A percentile compares a stretch with the other conserved stretches of the same genome.
Evolutionary conservation across 2,329 filamentous ascomycete species (phyloP).

Genomic region (Lizonia empirigonia): DNA sequence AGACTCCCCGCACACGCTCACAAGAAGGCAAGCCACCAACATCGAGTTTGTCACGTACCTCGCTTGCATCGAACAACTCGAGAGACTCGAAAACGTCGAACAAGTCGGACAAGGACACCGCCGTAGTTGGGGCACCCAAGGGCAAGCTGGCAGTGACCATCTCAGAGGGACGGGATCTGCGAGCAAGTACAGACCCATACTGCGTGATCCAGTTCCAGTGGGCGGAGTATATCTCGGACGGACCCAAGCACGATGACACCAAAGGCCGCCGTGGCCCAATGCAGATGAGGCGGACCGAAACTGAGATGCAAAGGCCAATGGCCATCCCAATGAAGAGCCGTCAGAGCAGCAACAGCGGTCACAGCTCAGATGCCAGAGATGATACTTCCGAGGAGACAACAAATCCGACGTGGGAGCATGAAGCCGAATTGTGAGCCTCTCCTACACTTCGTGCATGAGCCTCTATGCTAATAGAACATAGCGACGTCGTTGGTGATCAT

Average conservation of each 20-base stretch:
- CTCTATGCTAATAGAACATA: conserved; percentile 49
- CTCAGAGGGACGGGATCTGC: conserved; percentile 79
- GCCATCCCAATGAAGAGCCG: conserved; percentile 96
- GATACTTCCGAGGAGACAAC: conserved; percentile 70
- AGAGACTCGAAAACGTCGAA: conserved; percentile 24
- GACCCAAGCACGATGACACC: conserved; percentile 67
- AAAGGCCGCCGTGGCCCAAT: conserved; percentile 52
- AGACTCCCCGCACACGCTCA: conserved; percentile 86
- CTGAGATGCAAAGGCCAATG: conserved; percentile 83
- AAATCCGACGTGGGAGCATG: conserved; percentile 93
- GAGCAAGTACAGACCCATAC: conserved; percentile 86
- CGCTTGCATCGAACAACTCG: conserved; percentile 51
- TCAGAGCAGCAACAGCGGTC: conserved; percentile 94
- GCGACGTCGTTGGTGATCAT: conserved; percentile 91
- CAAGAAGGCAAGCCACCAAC: conserved; percentile 58
- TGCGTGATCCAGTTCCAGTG: conserved; percentile 96
- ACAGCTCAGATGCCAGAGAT: conserved; percentile 61
- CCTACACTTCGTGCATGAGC: neutral
- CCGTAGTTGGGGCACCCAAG: conserved; percentile 73
- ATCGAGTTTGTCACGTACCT: conserved; percentile 59
- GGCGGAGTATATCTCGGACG: conserved; percentile 92
- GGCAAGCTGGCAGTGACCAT: conserved; percentile 92
- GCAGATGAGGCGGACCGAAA: conserved; percentile 69
- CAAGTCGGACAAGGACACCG: conserved; percentile 52
- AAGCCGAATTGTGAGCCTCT: conserved; percentile 83